A percentile compares a stretch with the other conserved stretches of the same genome.
phyloP scores from a whole-genome alignment of 1,284 basidiomycete species.

The Ceratobasidium sp. region DNA sequence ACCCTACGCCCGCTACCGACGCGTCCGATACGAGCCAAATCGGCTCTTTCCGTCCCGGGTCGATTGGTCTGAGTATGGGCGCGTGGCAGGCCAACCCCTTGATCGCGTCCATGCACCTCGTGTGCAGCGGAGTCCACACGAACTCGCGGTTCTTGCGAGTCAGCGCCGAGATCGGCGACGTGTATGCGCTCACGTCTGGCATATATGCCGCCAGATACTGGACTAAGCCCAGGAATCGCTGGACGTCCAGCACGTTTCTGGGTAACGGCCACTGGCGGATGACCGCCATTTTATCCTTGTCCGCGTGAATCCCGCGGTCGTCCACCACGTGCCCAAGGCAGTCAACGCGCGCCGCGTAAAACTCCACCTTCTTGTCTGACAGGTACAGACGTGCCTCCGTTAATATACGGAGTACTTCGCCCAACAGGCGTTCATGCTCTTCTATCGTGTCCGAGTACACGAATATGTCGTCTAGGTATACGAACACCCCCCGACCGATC shows the following conservation, averaged over 20 bases:
- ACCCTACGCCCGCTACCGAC: constrained; percentile 58
- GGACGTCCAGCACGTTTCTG: background rate
- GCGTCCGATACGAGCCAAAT: constrained; percentile 49
- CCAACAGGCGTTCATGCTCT: constrained; percentile 57
- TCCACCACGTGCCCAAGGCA: constrained; percentile 53
- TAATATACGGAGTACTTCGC: constrained; percentile 55
- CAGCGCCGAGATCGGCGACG: constrained; percentile 51
- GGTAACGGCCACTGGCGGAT: constrained; percentile 23
- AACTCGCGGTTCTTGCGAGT: constrained; percentile 50
- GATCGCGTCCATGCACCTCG: constrained; percentile 58
- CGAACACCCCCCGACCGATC: constrained; percentile 51
- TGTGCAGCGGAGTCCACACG: constrained; percentile 55
- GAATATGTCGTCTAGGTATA: constrained; percentile 50
- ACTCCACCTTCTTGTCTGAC: constrained; percentile 54
- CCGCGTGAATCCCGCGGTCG: constrained; percentile 5
- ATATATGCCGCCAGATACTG: constrained; percentile 54
- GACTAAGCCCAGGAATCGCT: constrained; percentile 30
- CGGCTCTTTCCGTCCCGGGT: constrained; percentile 50
- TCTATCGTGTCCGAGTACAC: constrained; percentile 56
- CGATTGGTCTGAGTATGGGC: constrained; percentile 53
- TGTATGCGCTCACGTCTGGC: constrained; percentile 55
- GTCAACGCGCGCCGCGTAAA: constrained; percentile 53
- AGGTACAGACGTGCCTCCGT: constrained; percentile 55
- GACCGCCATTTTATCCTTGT: constrained; percentile 9
- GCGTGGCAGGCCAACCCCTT: constrained; percentile 54